Evolutionary conservation across 352 stramenopile genomes (phyloP), one percentile per base, ranked within the genome.

Genomic region (Globisporangium cederbergense): DNA sequence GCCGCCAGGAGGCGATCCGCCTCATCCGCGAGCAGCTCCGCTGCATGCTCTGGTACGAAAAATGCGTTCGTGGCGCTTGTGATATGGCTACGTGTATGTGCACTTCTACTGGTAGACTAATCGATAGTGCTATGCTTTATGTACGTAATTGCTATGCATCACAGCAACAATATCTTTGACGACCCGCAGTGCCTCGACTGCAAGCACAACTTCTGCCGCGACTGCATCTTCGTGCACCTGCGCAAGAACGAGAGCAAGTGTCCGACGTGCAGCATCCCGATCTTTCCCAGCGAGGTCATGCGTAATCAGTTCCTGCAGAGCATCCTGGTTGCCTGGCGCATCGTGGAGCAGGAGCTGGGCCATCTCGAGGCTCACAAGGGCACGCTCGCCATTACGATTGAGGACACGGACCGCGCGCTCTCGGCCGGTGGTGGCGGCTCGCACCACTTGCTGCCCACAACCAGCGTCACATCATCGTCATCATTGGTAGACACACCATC

Each of bases 181-280:
- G 87, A 95, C 65, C 83, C 87, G 51, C 87, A 95, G 40, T 92
- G 85, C 58, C 77, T 95, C 58, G 82, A 89, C 70, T 95, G 87
- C 69, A 93, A 95, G 60, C 87, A 95, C 80, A 95, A 95, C 60
- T 95, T 94, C 57, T 95, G 87, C 57, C 81, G 74, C 68, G 63
- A 73, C 22, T 95, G 85, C 70, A 93, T 94, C 57, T 74, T 87
- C 28, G 57, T 75, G 36, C 81, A 93, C 49, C 60, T 95, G 46
- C 72, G 72, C 47, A 82, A 77, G 54, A 76, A 78, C 58, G 72
- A 88, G 55, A 81, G 73, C 40, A 68, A 77, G 45, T 95, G 87
- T 70, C 85, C 87, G 2, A 79, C 71, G 42, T 95, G 87, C 60
- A 75, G 77, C 11, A 75, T 95, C 61, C 87, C 87, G 20, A 91